These are phyloP conservation scores for Catenaria anguillulae DNA, from an alignment of 371 early-diverging fungal genomes.

Conservation along the genomic window DNA sequence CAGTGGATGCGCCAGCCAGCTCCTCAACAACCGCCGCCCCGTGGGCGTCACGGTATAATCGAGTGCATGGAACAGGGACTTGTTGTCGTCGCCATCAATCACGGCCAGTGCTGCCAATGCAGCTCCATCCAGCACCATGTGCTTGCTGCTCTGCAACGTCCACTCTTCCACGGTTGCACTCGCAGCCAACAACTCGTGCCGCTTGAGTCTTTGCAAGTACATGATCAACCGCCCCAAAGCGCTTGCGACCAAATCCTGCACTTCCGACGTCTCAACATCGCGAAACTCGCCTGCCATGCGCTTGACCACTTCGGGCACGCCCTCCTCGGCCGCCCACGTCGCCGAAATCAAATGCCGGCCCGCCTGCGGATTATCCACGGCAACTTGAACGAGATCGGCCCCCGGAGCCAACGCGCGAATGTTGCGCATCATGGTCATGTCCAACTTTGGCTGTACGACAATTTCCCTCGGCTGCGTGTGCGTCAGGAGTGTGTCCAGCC, in stretches of 20 bases:
- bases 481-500: too few relatives aligned
- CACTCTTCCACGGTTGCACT: slow-evolving; percentile 59
- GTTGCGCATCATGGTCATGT: too few relatives aligned
- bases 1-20: slow-evolving; percentile 92
- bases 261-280: too few relatives aligned
- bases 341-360: too few relatives aligned
- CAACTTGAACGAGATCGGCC: too few relatives aligned
- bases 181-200: slow-evolving; percentile 69
- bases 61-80: slow-evolving; percentile 63
- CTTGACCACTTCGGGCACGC: too few relatives aligned
- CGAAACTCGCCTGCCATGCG: too few relatives aligned
- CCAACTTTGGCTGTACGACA: too few relatives aligned
- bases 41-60: slow-evolving; percentile 76
- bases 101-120: slow-evolving; percentile 88
- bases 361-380: too few relatives aligned
- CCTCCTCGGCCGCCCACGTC: too few relatives aligned
- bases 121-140: slow-evolving; percentile 83
- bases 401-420: too few relatives aligned
- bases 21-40: slow-evolving; percentile 64
- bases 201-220: slow-evolving; percentile 53
- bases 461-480: too few relatives aligned
- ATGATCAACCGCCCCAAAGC: slow-evolving; percentile 30
- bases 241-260: background rate
- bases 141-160: slow-evolving; percentile 43
- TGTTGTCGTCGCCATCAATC: slow-evolving; percentile 63